Evolutionary conservation across 164 flowering plant species (phyloP).

Genomic region (Berberis thunbergii): DNA sequence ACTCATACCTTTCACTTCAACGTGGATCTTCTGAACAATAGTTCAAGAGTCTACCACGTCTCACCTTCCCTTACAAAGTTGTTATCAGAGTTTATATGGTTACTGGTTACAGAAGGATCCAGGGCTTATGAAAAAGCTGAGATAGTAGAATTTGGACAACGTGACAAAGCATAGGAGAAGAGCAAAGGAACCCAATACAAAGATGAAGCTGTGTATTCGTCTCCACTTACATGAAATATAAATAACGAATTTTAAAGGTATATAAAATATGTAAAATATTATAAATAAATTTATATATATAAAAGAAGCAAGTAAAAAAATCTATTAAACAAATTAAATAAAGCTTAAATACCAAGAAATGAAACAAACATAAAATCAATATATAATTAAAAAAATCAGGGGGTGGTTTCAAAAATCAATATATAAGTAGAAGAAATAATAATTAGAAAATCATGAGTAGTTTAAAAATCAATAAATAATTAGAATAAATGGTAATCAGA

Average conservation of each 20-base stretch:
- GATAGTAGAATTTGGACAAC: constrained; percentile 36
- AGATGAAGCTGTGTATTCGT: constrained; percentile 20
- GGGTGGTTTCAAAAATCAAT: too few relatives aligned
- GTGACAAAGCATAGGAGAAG: constrained; percentile 33
- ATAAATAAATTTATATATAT: constrained; percentile 3
- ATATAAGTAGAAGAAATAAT: too few relatives aligned
- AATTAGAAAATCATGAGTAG: too few relatives aligned
- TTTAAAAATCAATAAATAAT: too few relatives aligned
- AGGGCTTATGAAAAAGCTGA: constrained; percentile 22
- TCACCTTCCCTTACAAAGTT: constrained; percentile 4
- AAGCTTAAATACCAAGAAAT: too few relatives aligned
- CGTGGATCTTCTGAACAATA: constrained; percentile 36
- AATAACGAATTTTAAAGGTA: too few relatives aligned
- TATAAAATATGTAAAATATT: constrained; percentile 11
- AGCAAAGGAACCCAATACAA: constrained; percentile 26
- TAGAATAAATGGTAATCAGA: too few relatives aligned
- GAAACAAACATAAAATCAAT: too few relatives aligned
- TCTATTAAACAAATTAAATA: too few relatives aligned
- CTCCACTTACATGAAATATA: constrained; percentile 15
- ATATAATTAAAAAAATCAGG: too few relatives aligned
- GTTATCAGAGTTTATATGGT: constrained; percentile 3
- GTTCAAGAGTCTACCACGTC: constrained; percentile 16
- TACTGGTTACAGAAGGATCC: constrained; percentile 20
- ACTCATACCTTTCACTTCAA: constrained; percentile 26
- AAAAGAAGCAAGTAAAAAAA: too few relatives aligned